Base-by-base conservation (phyloP, 2,329 filamentous ascomycete genomes). In the Ophiocordyceps unilateralis region DNA sequence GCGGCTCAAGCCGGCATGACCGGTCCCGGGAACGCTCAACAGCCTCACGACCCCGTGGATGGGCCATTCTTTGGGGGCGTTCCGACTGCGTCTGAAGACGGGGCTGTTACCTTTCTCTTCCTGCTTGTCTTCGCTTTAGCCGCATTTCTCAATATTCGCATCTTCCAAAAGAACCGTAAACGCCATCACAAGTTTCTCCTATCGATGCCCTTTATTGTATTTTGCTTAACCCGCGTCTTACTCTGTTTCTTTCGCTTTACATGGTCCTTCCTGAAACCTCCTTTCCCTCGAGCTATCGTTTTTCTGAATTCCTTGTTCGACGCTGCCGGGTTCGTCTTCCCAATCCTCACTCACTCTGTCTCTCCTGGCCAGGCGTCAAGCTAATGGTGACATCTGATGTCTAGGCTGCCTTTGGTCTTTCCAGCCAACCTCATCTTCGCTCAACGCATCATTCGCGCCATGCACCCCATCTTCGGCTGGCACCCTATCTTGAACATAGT, bases 351-450 rank as follows among this genome's bases (percentile, higher is more conserved):
- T 26, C n/a, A 28, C 40, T n/a, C 22, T 14, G 1, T n/a, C 3
- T 19, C 3, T 32, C 4, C 26, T n/a, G n/a, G n/a, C n/a, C n/a
- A n/a, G n/a, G n/a, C n/a, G n/a, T n/a, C n/a, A n/a, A n/a, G n/a
- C n/a, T n/a, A n/a, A n/a, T n/a, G n/a, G n/a, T n/a, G n/a, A n/a
- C n/a, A n/a, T n/a, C n/a, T n/a, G n/a, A n/a, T n/a, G n/a, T n/a
- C n/a, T n/a, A 57, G 62, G 20, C 56, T 59, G 10, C 50, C 59
- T 6, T 43, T 61, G 12, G 26, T 62, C 17, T 63, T 61, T 40
- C 48, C 59, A 24, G 49, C 62, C 46, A 63, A 64, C 47, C 53
- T 64, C 17, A 53, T 64, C 46, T 60, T 64, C 43, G 55, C 58
- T 2, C 61, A 62, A 45, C 59, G 62, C 37, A 51, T 65, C 22